Base-by-base conservation (phyloP, 2,329 filamentous ascomycete species). In the Parafenestella ontariensis region DNA sequence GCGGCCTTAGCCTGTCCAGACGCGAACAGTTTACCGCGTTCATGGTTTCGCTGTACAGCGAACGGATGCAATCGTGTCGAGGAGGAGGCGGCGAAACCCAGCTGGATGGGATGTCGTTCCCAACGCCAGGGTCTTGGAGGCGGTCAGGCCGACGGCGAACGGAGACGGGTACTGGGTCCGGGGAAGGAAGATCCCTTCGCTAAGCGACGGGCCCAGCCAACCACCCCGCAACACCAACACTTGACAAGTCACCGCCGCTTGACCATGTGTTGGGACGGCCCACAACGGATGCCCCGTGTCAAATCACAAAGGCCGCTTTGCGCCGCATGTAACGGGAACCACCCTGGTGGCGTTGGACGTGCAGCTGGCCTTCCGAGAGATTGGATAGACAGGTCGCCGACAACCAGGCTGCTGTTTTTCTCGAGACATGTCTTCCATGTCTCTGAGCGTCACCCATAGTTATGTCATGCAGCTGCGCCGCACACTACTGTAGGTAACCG, bases 111-210 rank as follows among this genome's bases (percentile, higher is more conserved):
- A 60, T 52, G 49, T 58, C 46, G 52, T 58, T 62, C 54, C 59
- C 59, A 60, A 43, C 20, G 33, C 59, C 59, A 55, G 52, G 59
- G 59, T 47, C 52, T 57, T 59, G 59, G 59, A 49, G 54, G 51
- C 53, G 44, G 58, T 54, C 55, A 54, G 37, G 37, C 20, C 37
- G 37, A 40, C 21, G 37, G 59, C 52, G 52, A 52, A 52, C 23
- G 40, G 41, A 31, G 33, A 20, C 20, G 39, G 42, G 42, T 21
- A 17, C 21, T 34, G 40, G 47, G 48, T 48, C 52, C 54, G 59
- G 59, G 59, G 54, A 34, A 42, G 24, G 29, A 8, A 17, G 36
- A 34, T 49, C 29, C 45, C 29, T 48, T 39, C 47, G 45, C 56
- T 59, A 55, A 21, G 23, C 55, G 37, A 34, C 21, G 34, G 46